These are phyloP conservation scores for Aplosporella prunicola DNA, from an alignment of 2,329 filamentous ascomycete genomes.

Conservation along the genomic window DNA sequence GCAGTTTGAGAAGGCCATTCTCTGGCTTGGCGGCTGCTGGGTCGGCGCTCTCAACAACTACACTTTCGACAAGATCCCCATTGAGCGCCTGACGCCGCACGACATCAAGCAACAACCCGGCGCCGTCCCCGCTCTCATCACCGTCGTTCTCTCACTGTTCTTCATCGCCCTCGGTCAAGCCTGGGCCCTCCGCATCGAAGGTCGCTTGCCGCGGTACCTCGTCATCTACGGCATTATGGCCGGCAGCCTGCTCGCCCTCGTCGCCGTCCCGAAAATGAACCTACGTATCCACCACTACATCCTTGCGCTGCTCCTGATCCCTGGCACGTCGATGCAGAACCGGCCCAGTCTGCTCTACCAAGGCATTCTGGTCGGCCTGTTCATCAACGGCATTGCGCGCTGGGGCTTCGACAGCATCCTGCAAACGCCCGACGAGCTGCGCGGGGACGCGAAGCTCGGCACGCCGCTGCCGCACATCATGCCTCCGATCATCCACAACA, in stretches of 20 bases:
- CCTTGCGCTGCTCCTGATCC: constrained; percentile 73
- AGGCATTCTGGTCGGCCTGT: constrained; percentile 79
- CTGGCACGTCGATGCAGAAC: constrained; percentile 82
- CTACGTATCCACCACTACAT: constrained; percentile 95
- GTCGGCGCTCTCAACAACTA: constrained; percentile 89
- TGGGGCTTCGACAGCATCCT: constrained; percentile 91
- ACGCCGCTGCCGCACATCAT: constrained; percentile 48
- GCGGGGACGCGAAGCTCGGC: constrained; percentile 44
- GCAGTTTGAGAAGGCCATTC: constrained; percentile 78
- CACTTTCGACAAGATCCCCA: constrained; percentile 88
- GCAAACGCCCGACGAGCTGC: constrained; percentile 66
- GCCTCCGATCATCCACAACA: constrained; percentile 38
- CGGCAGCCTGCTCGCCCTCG: constrained; percentile 55
- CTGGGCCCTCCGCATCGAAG: constrained; percentile 79
- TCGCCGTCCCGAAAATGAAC: constrained; percentile 65
- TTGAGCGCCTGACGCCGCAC: constrained; percentile 81
- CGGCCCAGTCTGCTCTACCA: constrained; percentile 78
- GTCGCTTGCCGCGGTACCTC: constrained; percentile 66
- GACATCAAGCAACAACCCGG: constrained; percentile 85
- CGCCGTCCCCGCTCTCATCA: constrained; percentile 69
- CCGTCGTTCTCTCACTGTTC: constrained; percentile 64
- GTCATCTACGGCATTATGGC: constrained; percentile 65
- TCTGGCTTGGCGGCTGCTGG: constrained; percentile 88
- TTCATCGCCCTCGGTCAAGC: constrained; percentile 64
- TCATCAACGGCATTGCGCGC: constrained; percentile 85